phyloP scores from a whole-genome alignment of 345 rosid genomes.

The Rhodomyrtus tomentosa region DNA sequence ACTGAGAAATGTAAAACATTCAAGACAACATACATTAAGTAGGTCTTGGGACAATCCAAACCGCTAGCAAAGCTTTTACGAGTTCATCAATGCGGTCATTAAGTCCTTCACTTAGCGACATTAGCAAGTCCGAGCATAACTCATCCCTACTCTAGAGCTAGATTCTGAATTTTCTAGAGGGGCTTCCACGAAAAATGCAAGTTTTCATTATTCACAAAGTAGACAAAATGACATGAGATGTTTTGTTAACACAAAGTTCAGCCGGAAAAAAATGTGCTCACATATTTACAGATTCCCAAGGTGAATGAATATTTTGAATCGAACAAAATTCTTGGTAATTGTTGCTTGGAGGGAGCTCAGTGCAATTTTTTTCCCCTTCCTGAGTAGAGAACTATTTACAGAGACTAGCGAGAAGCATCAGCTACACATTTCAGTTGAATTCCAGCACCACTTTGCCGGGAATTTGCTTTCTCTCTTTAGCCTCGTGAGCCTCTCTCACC shows the following conservation, averaged over 20 bases:
- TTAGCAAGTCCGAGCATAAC: neutral
- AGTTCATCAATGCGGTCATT: neutral
- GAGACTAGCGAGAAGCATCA: neutral
- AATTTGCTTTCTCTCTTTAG: slow-evolving; percentile 56
- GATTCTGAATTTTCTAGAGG: neutral
- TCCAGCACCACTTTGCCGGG: slow-evolving; percentile 86
- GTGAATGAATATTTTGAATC: neutral
- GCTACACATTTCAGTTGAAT: slow-evolving; percentile 28
- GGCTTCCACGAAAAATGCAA: neutral
- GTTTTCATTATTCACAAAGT: neutral
- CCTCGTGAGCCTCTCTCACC: slow-evolving; percentile 82
- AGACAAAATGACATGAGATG: neutral
- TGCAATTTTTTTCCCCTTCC: neutral
- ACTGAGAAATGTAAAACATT: neutral
- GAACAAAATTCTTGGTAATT: neutral
- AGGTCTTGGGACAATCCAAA: neutral
- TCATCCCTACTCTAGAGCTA: neutral
- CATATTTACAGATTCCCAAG: neutral
- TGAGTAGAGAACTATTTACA: neutral
- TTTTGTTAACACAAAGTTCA: neutral
- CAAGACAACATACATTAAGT: neutral
- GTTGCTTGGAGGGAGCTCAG: neutral
- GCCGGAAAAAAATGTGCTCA: neutral
- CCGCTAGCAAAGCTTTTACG: neutral
- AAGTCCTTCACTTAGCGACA: neutral